Conservation (phyloP, 108 stramenopile genomes). For the Nannochloropsis oceanica region DNA sequence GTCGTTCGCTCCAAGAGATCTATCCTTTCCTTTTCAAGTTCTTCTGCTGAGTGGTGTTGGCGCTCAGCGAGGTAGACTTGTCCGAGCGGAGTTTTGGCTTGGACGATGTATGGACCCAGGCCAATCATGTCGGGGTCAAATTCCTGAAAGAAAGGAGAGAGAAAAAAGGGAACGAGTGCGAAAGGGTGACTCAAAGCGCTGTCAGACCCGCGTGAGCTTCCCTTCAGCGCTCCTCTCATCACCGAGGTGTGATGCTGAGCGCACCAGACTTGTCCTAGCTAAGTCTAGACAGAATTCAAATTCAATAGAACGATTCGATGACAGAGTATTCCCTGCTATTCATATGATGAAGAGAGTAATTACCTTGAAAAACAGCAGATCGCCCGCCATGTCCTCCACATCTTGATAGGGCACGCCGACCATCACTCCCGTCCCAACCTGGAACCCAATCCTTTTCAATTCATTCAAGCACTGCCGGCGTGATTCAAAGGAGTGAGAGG, state of each 20-base stretch:
- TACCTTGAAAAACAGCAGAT: not conserved
- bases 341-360: too few species aligned
- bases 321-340: too few species aligned
- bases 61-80: not conserved
- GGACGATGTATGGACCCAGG: not conserved
- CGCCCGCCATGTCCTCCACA: not conserved
- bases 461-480: not conserved
- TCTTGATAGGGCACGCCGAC: not conserved
- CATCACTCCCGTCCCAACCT: not conserved
- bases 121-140: not conserved
- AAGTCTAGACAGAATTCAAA: too few species aligned
- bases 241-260: too few species aligned
- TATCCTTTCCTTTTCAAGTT: not conserved
- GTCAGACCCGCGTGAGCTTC: too few species aligned
- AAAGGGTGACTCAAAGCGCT: not conserved
- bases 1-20: not conserved
- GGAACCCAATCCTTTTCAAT: not conserved
- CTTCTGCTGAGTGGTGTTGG: not conserved
- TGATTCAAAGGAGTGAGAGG: not conserved
- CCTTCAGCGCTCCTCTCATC: too few species aligned
- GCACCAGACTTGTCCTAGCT: too few species aligned
- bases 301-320: too few species aligned
- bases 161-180: not conserved
- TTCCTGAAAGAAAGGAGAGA: not conserved
- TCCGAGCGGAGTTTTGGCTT: not conserved